phyloP scores from a whole-genome alignment of 495 filamentous ascomycete genomes.

The Beverwykella pulmonaria region DNA sequence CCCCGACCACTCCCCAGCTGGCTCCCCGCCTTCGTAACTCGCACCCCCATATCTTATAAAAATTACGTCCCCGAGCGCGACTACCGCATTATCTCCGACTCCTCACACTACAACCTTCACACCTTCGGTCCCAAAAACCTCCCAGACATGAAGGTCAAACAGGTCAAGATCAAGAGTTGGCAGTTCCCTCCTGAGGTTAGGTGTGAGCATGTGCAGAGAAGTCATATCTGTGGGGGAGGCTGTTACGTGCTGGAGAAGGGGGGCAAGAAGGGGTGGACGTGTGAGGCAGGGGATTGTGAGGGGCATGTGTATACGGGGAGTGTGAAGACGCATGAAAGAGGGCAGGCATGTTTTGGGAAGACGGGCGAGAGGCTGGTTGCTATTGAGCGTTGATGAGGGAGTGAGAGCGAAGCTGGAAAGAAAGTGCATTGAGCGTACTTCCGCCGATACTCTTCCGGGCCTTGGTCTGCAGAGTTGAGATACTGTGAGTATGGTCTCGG shows the following conservation, averaged over 20 bases:
- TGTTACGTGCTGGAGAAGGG: slow-evolving; percentile 15
- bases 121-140: neutral
- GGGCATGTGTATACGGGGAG: slow-evolving; percentile 1
- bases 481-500: too few species aligned
- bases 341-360: slow-evolving; percentile 7
- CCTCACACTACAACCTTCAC: too few species aligned
- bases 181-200: neutral
- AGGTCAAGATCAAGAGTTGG: neutral
- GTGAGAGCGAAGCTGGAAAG: too few species aligned
- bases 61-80: neutral
- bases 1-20: slow-evolving; percentile 4
- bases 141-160: neutral
- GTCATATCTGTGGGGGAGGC: neutral
- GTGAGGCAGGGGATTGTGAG: neutral
- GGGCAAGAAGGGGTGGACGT: neutral
- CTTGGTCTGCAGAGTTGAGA: too few species aligned
- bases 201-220: slow-evolving; percentile 4
- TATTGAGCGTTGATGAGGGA: too few species aligned
- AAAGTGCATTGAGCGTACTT: too few species aligned
- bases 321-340: neutral
- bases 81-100: too few species aligned
- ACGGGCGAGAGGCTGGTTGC: slow-evolving; percentile 10
- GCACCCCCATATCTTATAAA: neutral
- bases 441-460: too few species aligned
- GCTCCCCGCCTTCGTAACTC: neutral